Percentiles rank a stretch among this genome's conserved stretches.
phyloP scores from a whole-genome alignment of 352 stramenopile genomes.

The Phytophthora pini region DNA sequence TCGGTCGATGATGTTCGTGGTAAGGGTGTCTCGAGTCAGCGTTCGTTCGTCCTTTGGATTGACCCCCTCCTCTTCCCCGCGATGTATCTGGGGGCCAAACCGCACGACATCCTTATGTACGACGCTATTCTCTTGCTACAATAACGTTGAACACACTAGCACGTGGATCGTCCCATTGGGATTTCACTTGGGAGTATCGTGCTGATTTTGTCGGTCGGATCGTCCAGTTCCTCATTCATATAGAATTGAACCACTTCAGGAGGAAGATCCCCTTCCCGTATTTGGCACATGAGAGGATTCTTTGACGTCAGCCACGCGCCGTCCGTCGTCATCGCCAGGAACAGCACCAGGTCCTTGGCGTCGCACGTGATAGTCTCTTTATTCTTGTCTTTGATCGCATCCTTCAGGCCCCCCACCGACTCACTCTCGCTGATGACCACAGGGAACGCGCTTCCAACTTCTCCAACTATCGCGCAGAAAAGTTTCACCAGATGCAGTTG shows the following conservation, averaged over 20 bases:
- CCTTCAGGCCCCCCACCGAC: background rate
- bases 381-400: background rate
- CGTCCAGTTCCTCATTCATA: too few species aligned
- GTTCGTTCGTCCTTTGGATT: slow-evolving; percentile 12
- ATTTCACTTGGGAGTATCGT: background rate
- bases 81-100: background rate
- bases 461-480: too few species aligned
- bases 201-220: too few species aligned
- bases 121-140: slow-evolving; percentile 5
- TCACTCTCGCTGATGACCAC: too few species aligned
- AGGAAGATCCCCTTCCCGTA: background rate
- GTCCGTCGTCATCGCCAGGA: background rate
- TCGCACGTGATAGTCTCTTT: too few species aligned
- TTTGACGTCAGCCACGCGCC: background rate
- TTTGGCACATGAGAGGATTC: background rate
- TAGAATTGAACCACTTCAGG: background rate
- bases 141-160: slow-evolving; percentile 3
- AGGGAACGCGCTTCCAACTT: too few species aligned
- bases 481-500: too few species aligned
- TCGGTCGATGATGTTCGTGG: slow-evolving; percentile 5
- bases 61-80: slow-evolving; percentile 1
- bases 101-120: background rate
- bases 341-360: background rate
- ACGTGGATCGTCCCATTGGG: background rate
- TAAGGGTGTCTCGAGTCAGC: slow-evolving; percentile 1